These are phyloP conservation scores for Fomitopsis palustris DNA, from an alignment of 1,284 basidiomycete species.

Conservation along the genomic window DNA sequence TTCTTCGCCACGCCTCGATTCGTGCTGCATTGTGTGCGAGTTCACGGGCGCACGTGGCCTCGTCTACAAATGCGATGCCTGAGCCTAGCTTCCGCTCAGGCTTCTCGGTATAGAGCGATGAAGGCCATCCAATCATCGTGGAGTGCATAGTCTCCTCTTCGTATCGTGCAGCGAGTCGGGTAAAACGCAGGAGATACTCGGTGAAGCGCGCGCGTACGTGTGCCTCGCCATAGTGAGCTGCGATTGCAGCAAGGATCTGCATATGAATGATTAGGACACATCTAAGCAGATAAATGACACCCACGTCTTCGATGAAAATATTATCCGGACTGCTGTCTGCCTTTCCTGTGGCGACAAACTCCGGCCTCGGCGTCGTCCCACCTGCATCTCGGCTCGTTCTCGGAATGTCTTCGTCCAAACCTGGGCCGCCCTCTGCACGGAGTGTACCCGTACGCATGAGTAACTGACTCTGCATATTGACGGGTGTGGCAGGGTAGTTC, in stretches of 20 bases:
- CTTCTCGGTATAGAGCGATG: conserved; percentile 39
- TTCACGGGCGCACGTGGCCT: conserved; percentile 54
- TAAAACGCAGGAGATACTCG: conserved; percentile 75
- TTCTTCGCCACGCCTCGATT: conserved; percentile 79
- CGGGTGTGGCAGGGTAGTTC: conserved; percentile 48
- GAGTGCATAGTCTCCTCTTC: conserved; percentile 69
- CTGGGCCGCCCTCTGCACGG: conserved; percentile 55
- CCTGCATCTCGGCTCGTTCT: conserved; percentile 35
- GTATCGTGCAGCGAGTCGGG: conserved; percentile 72
- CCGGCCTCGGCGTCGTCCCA: conserved; percentile 36
- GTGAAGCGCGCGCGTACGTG: conserved; percentile 76
- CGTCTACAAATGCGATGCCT: conserved; percentile 69
- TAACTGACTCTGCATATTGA: conserved; percentile 39
- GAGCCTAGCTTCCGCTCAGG: conserved; percentile 51
- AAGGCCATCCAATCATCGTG: conserved; percentile 65
- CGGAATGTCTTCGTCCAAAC: conserved; percentile 60
- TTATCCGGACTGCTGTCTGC: conserved; percentile 68
- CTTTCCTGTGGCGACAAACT: conserved; percentile 43
- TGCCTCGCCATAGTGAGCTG: conserved; percentile 74
- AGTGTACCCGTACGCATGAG: conserved; percentile 55
- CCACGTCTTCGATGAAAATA: conserved; percentile 88
- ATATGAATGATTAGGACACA: neutral
- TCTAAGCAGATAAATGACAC: conserved; percentile 26
- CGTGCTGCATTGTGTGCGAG: conserved; percentile 65
- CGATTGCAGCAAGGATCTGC: conserved; percentile 67